Percentiles rank a stretch among this genome's conserved stretches.
phyloP scores from a whole-genome alignment of 2,329 filamentous ascomycete genomes.

The Microdochium paspali region DNA sequence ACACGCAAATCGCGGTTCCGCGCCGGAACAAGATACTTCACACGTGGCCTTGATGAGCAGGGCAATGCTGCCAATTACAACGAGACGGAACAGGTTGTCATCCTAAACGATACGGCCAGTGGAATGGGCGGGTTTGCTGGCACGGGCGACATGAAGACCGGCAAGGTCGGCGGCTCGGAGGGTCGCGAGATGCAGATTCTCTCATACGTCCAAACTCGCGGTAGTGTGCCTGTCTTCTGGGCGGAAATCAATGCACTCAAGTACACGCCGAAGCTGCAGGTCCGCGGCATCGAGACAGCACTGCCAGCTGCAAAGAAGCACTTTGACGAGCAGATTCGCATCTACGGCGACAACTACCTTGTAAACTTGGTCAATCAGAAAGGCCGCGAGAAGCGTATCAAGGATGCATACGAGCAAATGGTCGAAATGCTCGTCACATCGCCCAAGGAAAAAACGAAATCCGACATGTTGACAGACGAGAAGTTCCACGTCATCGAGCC shows the following conservation, averaged over 20 bases:
- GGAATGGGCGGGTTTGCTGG: slow-evolving; percentile 74
- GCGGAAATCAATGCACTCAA: slow-evolving; percentile 87
- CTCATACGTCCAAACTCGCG: slow-evolving; percentile 92
- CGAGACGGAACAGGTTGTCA: slow-evolving; percentile 88
- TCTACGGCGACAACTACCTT: slow-evolving; percentile 95
- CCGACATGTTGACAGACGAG: slow-evolving; percentile 60
- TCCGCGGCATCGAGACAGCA: slow-evolving; percentile 75
- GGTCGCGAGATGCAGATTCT: slow-evolving; percentile 78
- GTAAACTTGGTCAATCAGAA: slow-evolving; percentile 97
- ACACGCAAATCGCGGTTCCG: slow-evolving; percentile 82
- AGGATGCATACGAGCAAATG: slow-evolving; percentile 89
- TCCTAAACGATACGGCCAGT: slow-evolving; percentile 73
- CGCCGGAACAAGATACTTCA: slow-evolving; percentile 89
- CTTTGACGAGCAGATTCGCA: slow-evolving; percentile 83
- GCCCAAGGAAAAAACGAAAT: slow-evolving; percentile 55
- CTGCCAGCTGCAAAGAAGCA: slow-evolving; percentile 72
- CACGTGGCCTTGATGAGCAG: slow-evolving; percentile 83
- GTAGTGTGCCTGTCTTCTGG: slow-evolving; percentile 94
- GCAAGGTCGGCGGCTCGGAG: slow-evolving; percentile 47
- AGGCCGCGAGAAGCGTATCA: slow-evolving; percentile 80
- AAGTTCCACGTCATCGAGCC: slow-evolving; percentile 73
- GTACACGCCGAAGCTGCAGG: slow-evolving; percentile 84
- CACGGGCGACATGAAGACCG: slow-evolving; percentile 66
- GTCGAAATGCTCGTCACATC: slow-evolving; percentile 65
- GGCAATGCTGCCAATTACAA: slow-evolving; percentile 99